Percentiles rank a stretch among this genome's conserved stretches.
Evolutionary conservation across 2,329 filamentous ascomycete species (phyloP).

Genomic region (Fusarium sp.): DNA sequence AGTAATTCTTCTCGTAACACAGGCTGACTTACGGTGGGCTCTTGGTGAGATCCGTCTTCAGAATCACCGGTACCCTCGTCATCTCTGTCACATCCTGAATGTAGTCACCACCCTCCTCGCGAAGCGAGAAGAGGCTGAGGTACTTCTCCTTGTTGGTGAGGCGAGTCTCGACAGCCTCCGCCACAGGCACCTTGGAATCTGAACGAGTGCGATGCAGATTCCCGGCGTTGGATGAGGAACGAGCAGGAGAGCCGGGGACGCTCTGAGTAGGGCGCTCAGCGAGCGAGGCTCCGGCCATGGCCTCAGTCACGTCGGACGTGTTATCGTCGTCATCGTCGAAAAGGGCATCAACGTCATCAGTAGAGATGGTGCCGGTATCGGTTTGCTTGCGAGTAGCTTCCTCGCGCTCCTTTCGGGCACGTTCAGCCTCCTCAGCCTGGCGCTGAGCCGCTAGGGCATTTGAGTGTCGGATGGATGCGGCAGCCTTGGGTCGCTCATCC

Average conservation of each 20-base stretch:
- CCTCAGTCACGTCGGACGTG: constrained; percentile 87
- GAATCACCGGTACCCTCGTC: constrained; percentile 95
- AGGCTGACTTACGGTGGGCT: constrained; percentile 92
- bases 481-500: constrained; percentile 92
- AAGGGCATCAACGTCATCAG: constrained; percentile 92
- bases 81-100: constrained; percentile 99
- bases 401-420: constrained; percentile 85
- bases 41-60: constrained; percentile 98
- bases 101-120: constrained; percentile 93
- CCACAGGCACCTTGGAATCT: constrained; percentile 87
- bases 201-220: constrained; percentile 89
- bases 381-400: constrained; percentile 94
- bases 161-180: constrained; percentile 81
- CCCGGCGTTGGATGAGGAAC: constrained; percentile 75
- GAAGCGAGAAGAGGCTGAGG: constrained; percentile 85
- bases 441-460: constrained; percentile 81
- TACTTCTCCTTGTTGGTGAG: constrained; percentile 97
- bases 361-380: constrained; percentile 93
- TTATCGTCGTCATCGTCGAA: constrained; percentile 95
- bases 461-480: constrained; percentile 76
- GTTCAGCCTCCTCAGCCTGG: constrained; percentile 84
- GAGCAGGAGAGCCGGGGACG: constrained; percentile 89
- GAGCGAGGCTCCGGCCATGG: constrained; percentile 90
- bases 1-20: neutral
- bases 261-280: constrained; percentile 93